Base-by-base conservation (phyloP, 192 early-diverging fungal genomes). In the Spizellomyces sp. region DNA sequence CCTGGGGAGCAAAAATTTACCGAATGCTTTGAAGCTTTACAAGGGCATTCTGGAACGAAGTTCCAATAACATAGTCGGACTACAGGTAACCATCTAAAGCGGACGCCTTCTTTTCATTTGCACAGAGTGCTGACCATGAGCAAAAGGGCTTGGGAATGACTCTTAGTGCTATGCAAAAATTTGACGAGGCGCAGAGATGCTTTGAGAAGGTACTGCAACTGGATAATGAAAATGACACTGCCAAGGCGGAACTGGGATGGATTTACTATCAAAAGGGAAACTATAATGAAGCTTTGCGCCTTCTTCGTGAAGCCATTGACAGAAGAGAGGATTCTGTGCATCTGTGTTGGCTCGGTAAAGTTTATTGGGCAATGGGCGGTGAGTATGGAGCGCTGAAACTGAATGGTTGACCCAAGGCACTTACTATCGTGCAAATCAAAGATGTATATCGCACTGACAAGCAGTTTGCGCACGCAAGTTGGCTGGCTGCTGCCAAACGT, bases 281-380 rank as follows among this genome's bases (percentile, higher is more conserved):
- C 45, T 75, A 75, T 58, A 70, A 79, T 8, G 71, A 82, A 42
- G 91, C 94, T 0, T 67, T 84, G 8, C 74, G 81, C 12, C 79
- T 75, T 17, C 75, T 92, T 36, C 68, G 75, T 21, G 19, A 64
- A 0, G 70, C 48, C 8, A 17, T 71, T 17, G 61, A 48, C 6
- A 10, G 43, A n/a, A 0, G 54, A 42, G 46, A 15, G 47, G 75
- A 86, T 17, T 87, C 89, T 2, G 76, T 89, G 22, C 79, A 81
- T 2, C 75, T 83, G 14, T 92, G 87, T 58, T 79, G 91, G 4
- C 61, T 93, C 5, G 95, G 93, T 5, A 75, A 84, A 21, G 82
- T 88, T 2, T 92, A 90, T 69, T 98, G 94, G 90, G 85, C 75
- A 10, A 80, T 90, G 79, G 91, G 86, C 44, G 92, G 88, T 89